Conservation (phyloP, 805 yeast species). For the Pichia exigua region DNA sequence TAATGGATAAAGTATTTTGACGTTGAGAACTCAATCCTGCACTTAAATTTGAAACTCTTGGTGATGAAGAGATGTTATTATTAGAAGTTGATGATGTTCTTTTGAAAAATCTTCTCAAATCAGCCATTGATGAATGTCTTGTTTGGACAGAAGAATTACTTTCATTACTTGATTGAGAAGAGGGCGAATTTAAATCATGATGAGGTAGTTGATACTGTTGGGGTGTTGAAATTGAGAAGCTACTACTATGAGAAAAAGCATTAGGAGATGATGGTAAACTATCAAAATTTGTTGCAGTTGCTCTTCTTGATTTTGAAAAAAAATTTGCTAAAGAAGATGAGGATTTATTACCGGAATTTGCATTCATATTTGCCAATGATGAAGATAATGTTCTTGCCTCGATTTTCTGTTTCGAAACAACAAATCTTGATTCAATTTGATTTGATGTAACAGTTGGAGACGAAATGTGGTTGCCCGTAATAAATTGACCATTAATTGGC, state of each 20-base stretch:
- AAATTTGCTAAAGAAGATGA: conserved; percentile 44
- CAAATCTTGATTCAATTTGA: conserved; percentile 77
- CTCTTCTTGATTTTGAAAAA: conserved; percentile 39
- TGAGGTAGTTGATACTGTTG: conserved; percentile 3
- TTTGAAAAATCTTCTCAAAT: conserved; percentile 65
- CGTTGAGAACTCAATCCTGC: conserved; percentile 30
- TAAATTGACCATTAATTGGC: conserved; percentile 52
- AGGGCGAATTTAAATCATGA: conserved; percentile 21
- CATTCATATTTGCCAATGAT: conserved; percentile 9
- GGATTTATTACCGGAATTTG: conserved; percentile 19
- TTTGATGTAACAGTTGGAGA: conserved; percentile 58
- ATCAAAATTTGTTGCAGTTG: conserved; percentile 23
- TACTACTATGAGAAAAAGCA: background rate
- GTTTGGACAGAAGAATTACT: conserved; percentile 30
- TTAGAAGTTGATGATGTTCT: conserved; percentile 26
- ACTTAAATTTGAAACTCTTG: conserved; percentile 28
- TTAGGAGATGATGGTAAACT: conserved; percentile 25
- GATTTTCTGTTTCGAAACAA: conserved; percentile 71
- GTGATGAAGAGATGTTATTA: conserved; percentile 14
- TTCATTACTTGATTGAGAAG: conserved; percentile 26
- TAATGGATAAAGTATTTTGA: conserved; percentile 6
- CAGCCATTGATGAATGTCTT: conserved; percentile 74
- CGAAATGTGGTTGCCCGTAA: conserved; percentile 56
- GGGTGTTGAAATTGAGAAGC: background rate
- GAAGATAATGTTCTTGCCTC: conserved; percentile 31